phyloP scores from a whole-genome alignment of 1,139 yeast species.

The Wickerhamiella pararugosa region DNA sequence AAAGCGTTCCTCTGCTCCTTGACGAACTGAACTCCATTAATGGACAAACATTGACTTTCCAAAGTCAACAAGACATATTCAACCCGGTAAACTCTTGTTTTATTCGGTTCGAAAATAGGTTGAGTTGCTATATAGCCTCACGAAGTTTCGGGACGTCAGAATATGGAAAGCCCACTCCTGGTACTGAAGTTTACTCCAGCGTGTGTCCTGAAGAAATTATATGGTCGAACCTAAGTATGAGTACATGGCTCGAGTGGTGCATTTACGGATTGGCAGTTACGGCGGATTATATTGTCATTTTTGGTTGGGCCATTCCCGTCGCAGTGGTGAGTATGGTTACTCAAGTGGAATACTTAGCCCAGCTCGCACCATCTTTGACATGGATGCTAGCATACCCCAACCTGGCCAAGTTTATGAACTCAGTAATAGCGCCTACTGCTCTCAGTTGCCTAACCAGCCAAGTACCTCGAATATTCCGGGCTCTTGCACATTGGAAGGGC shows the following conservation, averaged over 20 bases:
- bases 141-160: constrained; percentile 17
- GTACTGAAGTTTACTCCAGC: constrained; percentile 18
- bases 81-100: constrained; percentile 20
- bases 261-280: constrained; percentile 7
- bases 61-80: constrained; percentile 12
- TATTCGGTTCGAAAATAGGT: constrained; percentile 20
- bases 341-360: constrained; percentile 48
- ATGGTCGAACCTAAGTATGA: constrained; percentile 19
- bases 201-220: constrained; percentile 15
- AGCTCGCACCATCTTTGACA: constrained; percentile 44
- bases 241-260: constrained; percentile 7
- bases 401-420: constrained; percentile 55
- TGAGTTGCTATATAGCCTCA: constrained; percentile 22
- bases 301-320: constrained; percentile 79
- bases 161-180: constrained; percentile 10
- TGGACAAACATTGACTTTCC: constrained; percentile 16
- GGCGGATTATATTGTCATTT: constrained; percentile 27
- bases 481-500: constrained; percentile 54
- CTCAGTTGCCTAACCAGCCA: constrained; percentile 54
- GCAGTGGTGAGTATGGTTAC: constrained; percentile 72
- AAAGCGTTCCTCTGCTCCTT: too few species aligned
- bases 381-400: constrained; percentile 53
- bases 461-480: constrained; percentile 56
- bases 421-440: constrained; percentile 54
- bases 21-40: constrained; percentile 18